Base-by-base conservation (phyloP, 371 early-diverging fungal species). In the Mucor velutinosus region DNA sequence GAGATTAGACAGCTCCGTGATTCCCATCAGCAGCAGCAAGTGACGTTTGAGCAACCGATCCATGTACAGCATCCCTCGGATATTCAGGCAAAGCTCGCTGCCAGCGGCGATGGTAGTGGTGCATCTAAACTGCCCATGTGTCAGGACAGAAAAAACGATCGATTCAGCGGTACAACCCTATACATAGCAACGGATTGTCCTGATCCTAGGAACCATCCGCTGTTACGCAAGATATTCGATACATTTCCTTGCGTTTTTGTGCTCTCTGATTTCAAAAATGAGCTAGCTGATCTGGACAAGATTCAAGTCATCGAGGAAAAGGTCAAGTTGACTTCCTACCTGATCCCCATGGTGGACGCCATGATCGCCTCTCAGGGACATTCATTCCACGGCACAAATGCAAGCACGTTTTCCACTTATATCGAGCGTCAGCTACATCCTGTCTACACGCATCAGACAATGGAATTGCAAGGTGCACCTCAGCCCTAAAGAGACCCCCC, bases 301-400 rank as follows among this genome's bases (percentile, higher is more conserved):
- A 72, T 86, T 30, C 71, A 83, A 58, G 87, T 86, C 21, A 74
- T 70, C 7, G 68, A 71, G 37, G 87, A 89, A 33, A 79, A 80
- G 4, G 82, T 87, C 3, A 78, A 79, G 7, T 66, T 89, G 37
- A 74, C 79, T 53, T 73, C 76, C 21, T 86, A 85, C 58, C 58
- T 89, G 47, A 86, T 89, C 33, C 89, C 89, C 7, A 87, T 89
- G 85, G 78, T 89, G 7, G 89, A 89, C 61, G 87, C 87, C 21
- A 82, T 89, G 49, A 86, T 87, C 45, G 75, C 87, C 8, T 81
- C 89, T 17, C 86, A 87, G 57, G 89, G 87, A 0, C 80, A 78
- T 58, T 73, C 81, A 1, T 89, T 89, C 51, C 69, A 77, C 39
- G 88, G 89, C 17, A 89, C 89, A 0, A 80, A 79, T 1, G 81